Base-by-base conservation (phyloP, 306 rosid genomes). In the Senna siamea region DNA sequence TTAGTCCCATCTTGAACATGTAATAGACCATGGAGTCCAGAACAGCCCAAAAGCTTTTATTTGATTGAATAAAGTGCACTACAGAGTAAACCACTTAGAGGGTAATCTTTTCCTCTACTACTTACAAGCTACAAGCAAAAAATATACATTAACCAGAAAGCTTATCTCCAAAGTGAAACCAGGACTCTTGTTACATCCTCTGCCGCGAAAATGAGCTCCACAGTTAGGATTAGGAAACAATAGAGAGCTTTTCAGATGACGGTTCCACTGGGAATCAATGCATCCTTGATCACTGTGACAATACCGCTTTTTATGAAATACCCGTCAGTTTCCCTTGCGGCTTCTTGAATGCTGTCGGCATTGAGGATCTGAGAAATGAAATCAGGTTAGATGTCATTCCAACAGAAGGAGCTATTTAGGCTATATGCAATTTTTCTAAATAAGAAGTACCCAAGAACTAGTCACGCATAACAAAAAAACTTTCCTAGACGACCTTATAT, bases 301-400 rank as follows among this genome's bases (percentile, higher is more conserved):
- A 92, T 95, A 40, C 97, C 98, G 54, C 99, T 92, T 85, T 94
- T 92, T 70, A 94, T 94, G 90, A 94, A 94, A 70, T 94, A 95
- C 5, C 99, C 99, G 50, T 95, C 98, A 5, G 98, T 88, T 84
- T 95, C 99, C 70, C 99, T 88, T 59, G 99, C 98, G 20, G 98
- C 96, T 90, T 95, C 98, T 92, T 92, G 99, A 52, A 95, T 96
- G 73, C 38, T 73, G 80, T 88, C 99, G 9, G 79, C 26, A 74
- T 95, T 95, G 18, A 95, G 44, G 75, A 95, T 95, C 99, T 95
- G 93, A 63, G 13, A n/a, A 80, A 60, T 28, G 9, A 40, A 84
- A 75, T 55, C 72, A 37, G 7, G 59, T 75, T 43, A 82, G 52
- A 77, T 37, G 40, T 32, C 17, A 8, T 43, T 61, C 48, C 46